Base-by-base conservation (phyloP, 371 early-diverging fungal species). In the Mucor velutinosus region DNA sequence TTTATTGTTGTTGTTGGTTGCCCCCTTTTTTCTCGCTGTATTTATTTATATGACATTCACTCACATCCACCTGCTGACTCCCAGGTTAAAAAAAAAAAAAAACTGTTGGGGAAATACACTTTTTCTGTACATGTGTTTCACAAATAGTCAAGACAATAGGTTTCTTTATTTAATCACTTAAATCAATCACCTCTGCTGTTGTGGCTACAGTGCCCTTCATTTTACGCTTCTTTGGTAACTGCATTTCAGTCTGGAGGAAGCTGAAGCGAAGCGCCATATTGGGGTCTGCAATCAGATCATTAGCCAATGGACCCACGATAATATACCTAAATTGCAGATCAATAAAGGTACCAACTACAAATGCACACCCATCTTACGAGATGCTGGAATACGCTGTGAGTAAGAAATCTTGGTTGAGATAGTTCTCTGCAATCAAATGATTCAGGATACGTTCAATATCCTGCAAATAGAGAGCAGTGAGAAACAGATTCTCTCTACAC, bases 401-500 rank as follows among this genome's bases (percentile, higher is more conserved):
- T 19, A 65, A 21, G 58, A 53, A 70, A 29, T 74, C 74, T 33
- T 67, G 60, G 25, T 33, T 32, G 12, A 74, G 61, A 19, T 74
- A 74, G 0, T 37, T 45, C 29, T 64, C 32, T 4, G 17, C 10
- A 14, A 74, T 7, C 19, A 70, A 35, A 15, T 66, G 53, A 45
- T 70, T 63, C 5, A 74, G 47, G 3, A 70, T 67, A 17, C 70
- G 53, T 58, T 74, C 74, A 35, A 74, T 55, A 53, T 74, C 66
- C 74, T 74, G 64, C 43, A 25, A 6, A 41, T 21, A 35, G 21
- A 43, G 60, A 14, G 49, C 23, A 32, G 12, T 53, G n/a, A 65
- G 21, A 27, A 10, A 47, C 11, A 12, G 0, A 19, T 10, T 30
- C 8, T 17, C 1, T 37, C 8, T 2, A 19, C 0, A 17, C 19